A percentile compares a stretch with the other conserved stretches of the same genome.
phyloP scores from a whole-genome alignment of 306 rosid genomes.

The Begonia loranthoides region DNA sequence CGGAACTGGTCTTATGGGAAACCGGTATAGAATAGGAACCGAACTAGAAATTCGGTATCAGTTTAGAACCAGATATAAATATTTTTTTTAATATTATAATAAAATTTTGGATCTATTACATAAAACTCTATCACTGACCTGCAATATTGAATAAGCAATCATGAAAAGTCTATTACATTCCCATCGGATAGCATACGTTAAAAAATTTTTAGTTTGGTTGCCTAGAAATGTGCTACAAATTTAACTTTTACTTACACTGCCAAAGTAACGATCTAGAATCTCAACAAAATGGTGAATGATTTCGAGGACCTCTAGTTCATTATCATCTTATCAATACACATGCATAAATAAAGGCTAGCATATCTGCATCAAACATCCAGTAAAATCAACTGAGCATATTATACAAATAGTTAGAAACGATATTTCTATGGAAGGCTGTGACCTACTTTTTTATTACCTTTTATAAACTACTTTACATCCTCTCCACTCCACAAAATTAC shows the following conservation, averaged over 20 bases:
- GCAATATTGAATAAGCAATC: slow-evolving; percentile 64
- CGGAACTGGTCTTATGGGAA: too few relatives aligned
- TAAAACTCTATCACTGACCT: too few relatives aligned
- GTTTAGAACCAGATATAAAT: too few relatives aligned
- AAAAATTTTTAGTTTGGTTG: neutral
- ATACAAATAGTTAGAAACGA: neutral
- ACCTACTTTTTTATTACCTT: slow-evolving; percentile 31
- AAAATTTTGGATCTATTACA: too few relatives aligned
- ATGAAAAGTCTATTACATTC: slow-evolving; percentile 50
- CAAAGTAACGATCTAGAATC: slow-evolving; percentile 81
- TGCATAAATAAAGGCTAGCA: slow-evolving; percentile 81
- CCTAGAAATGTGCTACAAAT: neutral
- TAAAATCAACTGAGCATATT: slow-evolving; percentile 3
- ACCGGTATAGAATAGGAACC: too few relatives aligned
- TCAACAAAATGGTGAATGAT: slow-evolving; percentile 84
- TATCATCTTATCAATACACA: slow-evolving; percentile 77
- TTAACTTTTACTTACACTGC: slow-evolving; percentile 47
- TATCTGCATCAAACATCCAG: slow-evolving; percentile 38
- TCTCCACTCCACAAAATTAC: slow-evolving; percentile 69
- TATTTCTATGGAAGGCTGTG: neutral
- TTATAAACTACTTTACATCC: slow-evolving; percentile 90
- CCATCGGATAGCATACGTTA: neutral
- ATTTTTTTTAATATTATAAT: too few relatives aligned
- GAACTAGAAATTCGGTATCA: too few relatives aligned
- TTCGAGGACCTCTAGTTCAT: slow-evolving; percentile 79